These are phyloP conservation scores for Didymella keratinophila DNA, from an alignment of 2,329 filamentous ascomycete species.

Conservation along the genomic window DNA sequence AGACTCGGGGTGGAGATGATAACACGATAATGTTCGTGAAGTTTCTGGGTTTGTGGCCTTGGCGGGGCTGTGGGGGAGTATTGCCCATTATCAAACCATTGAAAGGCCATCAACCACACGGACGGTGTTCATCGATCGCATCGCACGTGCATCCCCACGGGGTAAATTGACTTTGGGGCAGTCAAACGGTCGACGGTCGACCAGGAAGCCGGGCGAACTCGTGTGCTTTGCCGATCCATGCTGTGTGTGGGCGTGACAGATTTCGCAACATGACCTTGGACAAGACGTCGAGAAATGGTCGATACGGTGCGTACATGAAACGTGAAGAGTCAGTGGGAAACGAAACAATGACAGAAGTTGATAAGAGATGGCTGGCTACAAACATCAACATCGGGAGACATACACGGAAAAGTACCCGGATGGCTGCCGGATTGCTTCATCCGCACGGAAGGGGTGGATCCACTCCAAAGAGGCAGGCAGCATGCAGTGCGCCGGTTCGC, in stretches of 20 bases:
- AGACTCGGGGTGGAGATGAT: slow-evolving; percentile 7
- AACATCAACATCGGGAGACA: neutral
- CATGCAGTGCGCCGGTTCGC: neutral
- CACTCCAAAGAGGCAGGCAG: neutral
- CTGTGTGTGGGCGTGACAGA: slow-evolving; percentile 1
- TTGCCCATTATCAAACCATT: neutral
- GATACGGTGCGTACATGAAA: neutral
- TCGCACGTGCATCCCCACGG: slow-evolving; percentile 26
- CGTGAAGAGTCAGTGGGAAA: neutral
- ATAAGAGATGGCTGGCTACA: neutral
- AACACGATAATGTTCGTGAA: slow-evolving; percentile 1
- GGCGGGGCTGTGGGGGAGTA: slow-evolving; percentile 1
- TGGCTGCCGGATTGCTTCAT: slow-evolving; percentile 1
- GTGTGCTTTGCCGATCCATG: slow-evolving; percentile 10
- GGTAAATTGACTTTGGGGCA: slow-evolving; percentile 17
- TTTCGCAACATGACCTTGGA: slow-evolving; percentile 2
- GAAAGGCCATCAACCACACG: slow-evolving; percentile 5
- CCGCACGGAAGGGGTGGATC: slow-evolving; percentile 5
- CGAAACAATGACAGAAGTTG: neutral
- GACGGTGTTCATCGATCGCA: slow-evolving; percentile 3
- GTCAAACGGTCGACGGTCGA: slow-evolving; percentile 17
- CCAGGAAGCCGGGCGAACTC: slow-evolving; percentile 19
- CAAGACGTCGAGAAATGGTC: neutral
- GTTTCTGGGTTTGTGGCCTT: slow-evolving; percentile 1
- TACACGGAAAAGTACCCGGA: slow-evolving; percentile 22